Percentiles rank a stretch among this genome's conserved stretches.
These are phyloP conservation scores for Globisporangium cederbergense DNA, from an alignment of 352 stramenopile species.

Conservation along the genomic window DNA sequence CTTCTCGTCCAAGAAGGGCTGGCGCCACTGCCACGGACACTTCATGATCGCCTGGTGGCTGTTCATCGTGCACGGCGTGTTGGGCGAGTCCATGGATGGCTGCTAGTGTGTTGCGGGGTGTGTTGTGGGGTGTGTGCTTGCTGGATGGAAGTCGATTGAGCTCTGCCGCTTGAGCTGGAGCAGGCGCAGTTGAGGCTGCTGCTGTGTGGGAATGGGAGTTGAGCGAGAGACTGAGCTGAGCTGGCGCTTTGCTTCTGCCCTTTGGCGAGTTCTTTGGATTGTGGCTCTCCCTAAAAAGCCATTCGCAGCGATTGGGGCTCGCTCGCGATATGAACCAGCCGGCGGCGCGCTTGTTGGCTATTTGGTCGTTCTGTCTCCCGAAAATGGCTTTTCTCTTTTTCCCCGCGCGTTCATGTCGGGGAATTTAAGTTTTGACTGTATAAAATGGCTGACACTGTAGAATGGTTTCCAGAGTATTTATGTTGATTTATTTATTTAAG, in stretches of 20 bases:
- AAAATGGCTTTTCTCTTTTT: slow-evolving; percentile 13
- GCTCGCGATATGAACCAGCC: background rate
- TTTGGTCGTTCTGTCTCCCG: slow-evolving; percentile 15
- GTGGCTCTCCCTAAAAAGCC: slow-evolving; percentile 7
- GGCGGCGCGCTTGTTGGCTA: background rate
- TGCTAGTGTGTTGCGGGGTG: background rate
- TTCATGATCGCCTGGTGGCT: slow-evolving; percentile 86
- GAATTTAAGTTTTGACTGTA: background rate
- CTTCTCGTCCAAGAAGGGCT: slow-evolving; percentile 82
- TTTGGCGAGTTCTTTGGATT: slow-evolving; percentile 19
- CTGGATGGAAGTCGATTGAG: background rate
- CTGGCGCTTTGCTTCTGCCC: slow-evolving; percentile 10
- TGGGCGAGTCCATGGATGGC: slow-evolving; percentile 48
- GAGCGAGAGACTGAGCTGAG: background rate
- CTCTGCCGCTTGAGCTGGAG: background rate
- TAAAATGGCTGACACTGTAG: background rate
- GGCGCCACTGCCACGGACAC: slow-evolving; percentile 85
- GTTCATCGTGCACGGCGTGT: slow-evolving; percentile 37
- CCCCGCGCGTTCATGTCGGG: background rate
- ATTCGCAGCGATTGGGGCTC: slow-evolving; percentile 11
- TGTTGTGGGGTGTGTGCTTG: background rate
- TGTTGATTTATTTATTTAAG: too few relatives aligned
- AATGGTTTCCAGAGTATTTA: background rate
- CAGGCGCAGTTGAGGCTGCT: background rate
- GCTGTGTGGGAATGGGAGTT: background rate